Evolutionary conservation across 176 grass and related monocot genomes (phyloP).

Genomic region (Eleusine coracana): DNA sequence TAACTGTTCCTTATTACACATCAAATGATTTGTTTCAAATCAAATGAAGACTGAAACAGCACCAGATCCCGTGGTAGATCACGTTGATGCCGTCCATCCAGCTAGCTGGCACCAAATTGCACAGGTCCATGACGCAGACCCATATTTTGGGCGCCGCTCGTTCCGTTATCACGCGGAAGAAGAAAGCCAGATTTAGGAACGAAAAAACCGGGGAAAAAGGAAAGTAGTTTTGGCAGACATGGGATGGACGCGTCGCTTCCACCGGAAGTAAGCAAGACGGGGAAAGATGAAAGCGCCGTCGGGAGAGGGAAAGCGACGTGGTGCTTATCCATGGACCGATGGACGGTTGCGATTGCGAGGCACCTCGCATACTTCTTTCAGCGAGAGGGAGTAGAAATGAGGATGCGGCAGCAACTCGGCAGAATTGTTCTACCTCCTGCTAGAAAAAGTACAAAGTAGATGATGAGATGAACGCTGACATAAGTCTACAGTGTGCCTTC

Average conservation of each 20-base stretch:
- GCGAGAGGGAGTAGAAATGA: no score
- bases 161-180: not conserved
- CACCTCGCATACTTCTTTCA: no score
- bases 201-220: not conserved
- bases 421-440: no score
- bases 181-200: not conserved
- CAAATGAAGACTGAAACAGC: no score
- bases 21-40: not conserved
- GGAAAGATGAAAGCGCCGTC: not conserved
- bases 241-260: constrained; percentile 30
- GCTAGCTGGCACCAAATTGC: no score
- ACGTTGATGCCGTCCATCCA: no score
- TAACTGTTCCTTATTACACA: no score
- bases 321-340: constrained; percentile 32
- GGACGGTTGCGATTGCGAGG: no score
- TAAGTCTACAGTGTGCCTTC: not conserved
- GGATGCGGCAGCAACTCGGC: no score
- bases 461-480: not conserved
- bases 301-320: constrained; percentile 21
- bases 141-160: not conserved
- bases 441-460: not conserved
- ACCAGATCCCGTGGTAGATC: no score
- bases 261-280: constrained; percentile 39
- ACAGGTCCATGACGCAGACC: no score
- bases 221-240: not conserved